Percentiles rank a stretch among this genome's conserved stretches.
phyloP scores from a whole-genome alignment of 2,329 filamentous ascomycete species.

The Verruconis gallopava region DNA sequence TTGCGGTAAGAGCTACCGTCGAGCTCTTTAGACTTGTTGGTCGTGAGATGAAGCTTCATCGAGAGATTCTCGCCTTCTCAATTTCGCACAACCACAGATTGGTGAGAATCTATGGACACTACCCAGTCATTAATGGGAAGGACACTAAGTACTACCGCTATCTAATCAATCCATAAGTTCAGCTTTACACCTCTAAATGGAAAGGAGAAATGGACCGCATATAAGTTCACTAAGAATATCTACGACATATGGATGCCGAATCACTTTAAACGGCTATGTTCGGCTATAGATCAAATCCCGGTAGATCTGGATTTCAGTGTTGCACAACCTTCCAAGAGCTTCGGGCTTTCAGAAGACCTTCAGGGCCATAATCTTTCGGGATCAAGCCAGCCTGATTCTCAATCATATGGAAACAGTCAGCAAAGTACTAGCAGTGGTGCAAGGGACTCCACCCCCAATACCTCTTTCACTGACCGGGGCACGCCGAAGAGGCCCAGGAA shows the following conservation, averaged over 20 bases:
- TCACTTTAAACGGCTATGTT: background rate
- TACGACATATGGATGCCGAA: no score
- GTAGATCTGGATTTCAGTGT: constrained; percentile 2
- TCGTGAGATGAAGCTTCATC: constrained; percentile 1
- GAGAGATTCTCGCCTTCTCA: constrained; percentile 4
- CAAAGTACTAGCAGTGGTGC: no score
- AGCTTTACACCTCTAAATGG: constrained; percentile 8
- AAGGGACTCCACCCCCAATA: no score
- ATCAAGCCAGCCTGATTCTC: no score
- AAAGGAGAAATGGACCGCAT: constrained; percentile 12
- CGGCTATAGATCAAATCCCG: background rate
- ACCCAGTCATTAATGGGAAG: constrained; percentile 6
- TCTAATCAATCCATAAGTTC: background rate
- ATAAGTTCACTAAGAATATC: no score
- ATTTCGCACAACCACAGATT: constrained; percentile 5
- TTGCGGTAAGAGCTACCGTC: constrained; percentile 6
- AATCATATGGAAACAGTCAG: no score
- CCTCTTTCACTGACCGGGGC: background rate
- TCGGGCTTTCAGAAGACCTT: constrained; percentile 5
- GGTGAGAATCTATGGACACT: constrained; percentile 10
- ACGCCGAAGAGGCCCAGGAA: background rate
- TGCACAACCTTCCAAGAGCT: constrained; percentile 1
- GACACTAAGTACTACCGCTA: constrained; percentile 10
- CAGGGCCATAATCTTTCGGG: constrained; percentile 2
- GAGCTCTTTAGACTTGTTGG: constrained; percentile 6